Conservation (phyloP, 805 yeast genomes). For the Vanderwaltozyma verrucispora region DNA sequence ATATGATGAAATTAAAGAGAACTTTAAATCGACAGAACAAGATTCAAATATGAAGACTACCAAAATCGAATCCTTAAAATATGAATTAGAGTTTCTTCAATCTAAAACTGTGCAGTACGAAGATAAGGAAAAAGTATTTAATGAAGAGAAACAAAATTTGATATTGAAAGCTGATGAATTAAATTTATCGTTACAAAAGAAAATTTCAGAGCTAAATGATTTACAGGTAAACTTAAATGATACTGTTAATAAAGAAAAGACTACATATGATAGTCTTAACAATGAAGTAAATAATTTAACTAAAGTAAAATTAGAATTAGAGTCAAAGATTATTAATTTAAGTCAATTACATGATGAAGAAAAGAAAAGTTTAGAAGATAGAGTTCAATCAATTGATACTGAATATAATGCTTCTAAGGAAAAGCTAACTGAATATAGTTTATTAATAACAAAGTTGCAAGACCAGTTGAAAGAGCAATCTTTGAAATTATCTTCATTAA, state of each 20-base stretch:
- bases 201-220: slow-evolving; percentile 3
- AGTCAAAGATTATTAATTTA: slow-evolving; percentile 6
- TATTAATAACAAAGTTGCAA: slow-evolving; percentile 2
- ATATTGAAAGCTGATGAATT: not conserved
- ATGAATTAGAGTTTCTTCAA: slow-evolving; percentile 3
- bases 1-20: slow-evolving; percentile 1
- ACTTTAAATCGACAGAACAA: not conserved
- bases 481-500: slow-evolving; percentile 9
- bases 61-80: slow-evolving; percentile 4
- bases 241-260: slow-evolving; percentile 2
- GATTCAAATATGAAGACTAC: not conserved
- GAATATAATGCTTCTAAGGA: not conserved
- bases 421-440: not conserved
- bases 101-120: not conserved
- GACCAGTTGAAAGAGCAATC: slow-evolving; percentile 14
- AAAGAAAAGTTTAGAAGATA: not conserved
- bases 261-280: not conserved
- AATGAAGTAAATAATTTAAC: slow-evolving; percentile 4
- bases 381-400: slow-evolving; percentile 1
- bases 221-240: slow-evolving; percentile 3
- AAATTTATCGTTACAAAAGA: slow-evolving; percentile 4
- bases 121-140: not conserved
- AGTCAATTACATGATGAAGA: slow-evolving; percentile 3
- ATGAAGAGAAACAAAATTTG: not conserved
- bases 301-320: slow-evolving; percentile 7